phyloP scores from a whole-genome alignment of 805 yeast species.

The Sugiyamaella americana region DNA sequence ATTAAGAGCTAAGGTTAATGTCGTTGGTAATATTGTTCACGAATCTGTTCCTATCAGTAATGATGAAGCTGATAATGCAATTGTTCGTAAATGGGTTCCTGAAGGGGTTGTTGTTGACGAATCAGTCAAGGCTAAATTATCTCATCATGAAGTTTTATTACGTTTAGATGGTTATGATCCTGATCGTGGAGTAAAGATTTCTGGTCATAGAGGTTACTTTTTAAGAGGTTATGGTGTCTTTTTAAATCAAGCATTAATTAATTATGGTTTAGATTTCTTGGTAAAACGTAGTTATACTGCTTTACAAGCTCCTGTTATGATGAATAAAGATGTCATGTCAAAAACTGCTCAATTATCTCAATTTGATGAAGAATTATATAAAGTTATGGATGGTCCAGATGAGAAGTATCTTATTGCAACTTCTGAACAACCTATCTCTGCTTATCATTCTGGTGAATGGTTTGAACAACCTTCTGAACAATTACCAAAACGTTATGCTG shows the following conservation, averaged over 20 bases:
- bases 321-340: conserved; percentile 99
- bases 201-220: conserved; percentile 98
- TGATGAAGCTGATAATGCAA: conserved; percentile 86
- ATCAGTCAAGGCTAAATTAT: conserved; percentile 74
- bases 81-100: conserved; percentile 85
- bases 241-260: conserved; percentile 95
- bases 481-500: conserved; percentile 94
- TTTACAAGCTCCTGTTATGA: conserved; percentile 98
- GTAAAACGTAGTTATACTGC: conserved; percentile 75
- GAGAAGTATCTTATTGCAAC: conserved; percentile 98
- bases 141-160: conserved; percentile 92
- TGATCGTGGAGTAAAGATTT: conserved; percentile 95
- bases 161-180: conserved; percentile 98
- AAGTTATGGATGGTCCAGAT: conserved; percentile 94
- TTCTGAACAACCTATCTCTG: conserved; percentile 98
- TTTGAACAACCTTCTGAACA: conserved; percentile 96
- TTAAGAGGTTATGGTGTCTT: conserved; percentile 93
- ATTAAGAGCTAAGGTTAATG: conserved; percentile 75
- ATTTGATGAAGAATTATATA: conserved; percentile 96
- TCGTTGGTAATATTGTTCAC: conserved; percentile 91
- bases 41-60: conserved; percentile 80
- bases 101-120: conserved; percentile 57
- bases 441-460: conserved; percentile 97
- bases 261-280: conserved; percentile 86
- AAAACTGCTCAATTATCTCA: conserved; percentile 97